Conservation (phyloP, 2,329 filamentous ascomycete genomes). For the Aspergillaceae sp. region DNA sequence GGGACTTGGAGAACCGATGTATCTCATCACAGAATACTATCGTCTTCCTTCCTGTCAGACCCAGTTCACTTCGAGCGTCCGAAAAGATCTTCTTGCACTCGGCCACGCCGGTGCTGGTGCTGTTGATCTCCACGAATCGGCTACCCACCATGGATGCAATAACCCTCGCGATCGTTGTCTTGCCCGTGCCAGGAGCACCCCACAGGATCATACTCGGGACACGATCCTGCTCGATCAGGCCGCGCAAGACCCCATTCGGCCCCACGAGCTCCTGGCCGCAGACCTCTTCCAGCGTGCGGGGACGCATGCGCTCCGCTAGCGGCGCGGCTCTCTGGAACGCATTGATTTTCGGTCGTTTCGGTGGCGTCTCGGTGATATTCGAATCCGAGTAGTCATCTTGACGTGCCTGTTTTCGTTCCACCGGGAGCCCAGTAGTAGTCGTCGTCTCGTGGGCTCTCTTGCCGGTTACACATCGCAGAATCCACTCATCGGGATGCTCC, state of each 20-base stretch:
- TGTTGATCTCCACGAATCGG: slow-evolving; percentile 92
- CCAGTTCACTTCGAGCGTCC: slow-evolving; percentile 71
- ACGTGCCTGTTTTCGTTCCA: slow-evolving; percentile 16
- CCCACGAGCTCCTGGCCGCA: slow-evolving; percentile 89
- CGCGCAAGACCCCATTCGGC: slow-evolving; percentile 69
- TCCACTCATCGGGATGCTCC: slow-evolving; percentile 17
- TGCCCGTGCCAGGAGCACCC: slow-evolving; percentile 42
- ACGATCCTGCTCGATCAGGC: slow-evolving; percentile 73
- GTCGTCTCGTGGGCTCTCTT: slow-evolving; percentile 22
- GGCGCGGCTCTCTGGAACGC: slow-evolving; percentile 64
- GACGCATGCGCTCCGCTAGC: slow-evolving; percentile 88
- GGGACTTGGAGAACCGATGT: slow-evolving; percentile 79
- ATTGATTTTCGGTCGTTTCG: slow-evolving; percentile 60
- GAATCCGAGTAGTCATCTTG: slow-evolving; percentile 3
- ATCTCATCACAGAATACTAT: slow-evolving; percentile 98
- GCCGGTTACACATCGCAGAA: slow-evolving; percentile 18
- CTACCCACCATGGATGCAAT: slow-evolving; percentile 75
- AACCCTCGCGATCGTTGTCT: slow-evolving; percentile 71
- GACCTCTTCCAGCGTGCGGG: slow-evolving; percentile 72
- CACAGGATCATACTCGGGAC: slow-evolving; percentile 95
- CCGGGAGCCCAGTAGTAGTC: slow-evolving; percentile 4
- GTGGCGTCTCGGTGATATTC: slow-evolving; percentile 29
- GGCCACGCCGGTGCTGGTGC: slow-evolving; percentile 74
- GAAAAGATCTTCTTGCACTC: slow-evolving; percentile 89
- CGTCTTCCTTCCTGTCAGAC: slow-evolving; percentile 76